Evolutionary conservation across 352 stramenopile genomes (phyloP), one percentile per base, ranked within the genome.

Genomic region (Phytophthora aleatoria): DNA sequence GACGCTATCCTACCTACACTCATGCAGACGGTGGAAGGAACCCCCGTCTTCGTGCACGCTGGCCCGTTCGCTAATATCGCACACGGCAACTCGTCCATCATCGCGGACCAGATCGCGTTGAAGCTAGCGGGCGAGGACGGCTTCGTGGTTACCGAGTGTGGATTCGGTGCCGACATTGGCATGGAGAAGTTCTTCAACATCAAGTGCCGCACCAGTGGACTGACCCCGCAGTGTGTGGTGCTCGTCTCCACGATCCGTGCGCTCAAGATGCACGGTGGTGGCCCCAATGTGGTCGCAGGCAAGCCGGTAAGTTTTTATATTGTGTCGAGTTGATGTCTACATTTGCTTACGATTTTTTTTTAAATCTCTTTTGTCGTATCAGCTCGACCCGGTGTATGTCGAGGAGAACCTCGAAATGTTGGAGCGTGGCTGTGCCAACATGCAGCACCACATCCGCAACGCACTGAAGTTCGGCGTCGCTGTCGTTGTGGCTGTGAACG

Each of bases 141-240:
- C 16, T 99, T 96, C 57, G 94, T 98, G 38, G 90, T 99, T 24
- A 99, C 97, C 0, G 97, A 99, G 71, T 97, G 96, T 13, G 97
- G 97, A 9, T 99, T 99, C 70, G 98, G 98, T 39, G 97, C 97
- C 9, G 97, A 99, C 67, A 98, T 99, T 60, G 93, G 91, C 50
- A 95, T 97, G 79, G 93, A 98, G 65, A 98, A 99, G 77, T 99
- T 99, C 73, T 99, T 99, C 77, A 99, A 99, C 84, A 99, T 99
- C 70, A 99, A 99, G 83, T 99, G 97, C 74, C 89, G 97, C 33
- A 86, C 90, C 35, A 98, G 85, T 60, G 96, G 95, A 13, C 76
- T 99, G 7, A 96, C 87, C n/a, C 98, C 98, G 8, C 92, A 98
- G 67, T 99, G 93, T 61, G 96, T 97, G 39, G 97, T 99, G 43